Evolutionary conservation across 805 yeast species (phyloP).

Genomic region (Teunomyces lycoperdinae): DNA sequence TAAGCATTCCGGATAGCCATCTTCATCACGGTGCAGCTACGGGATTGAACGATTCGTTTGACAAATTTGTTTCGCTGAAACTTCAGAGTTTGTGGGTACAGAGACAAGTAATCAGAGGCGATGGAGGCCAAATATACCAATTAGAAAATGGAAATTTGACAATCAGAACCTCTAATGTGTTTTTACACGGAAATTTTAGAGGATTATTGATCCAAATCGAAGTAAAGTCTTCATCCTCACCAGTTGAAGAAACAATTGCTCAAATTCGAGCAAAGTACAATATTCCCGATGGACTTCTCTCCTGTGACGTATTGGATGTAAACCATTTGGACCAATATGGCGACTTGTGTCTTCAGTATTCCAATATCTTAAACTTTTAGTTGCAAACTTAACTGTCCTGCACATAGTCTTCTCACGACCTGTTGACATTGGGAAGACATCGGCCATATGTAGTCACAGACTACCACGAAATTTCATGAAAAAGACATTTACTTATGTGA

Average conservation of each 20-base stretch:
- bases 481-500: no score
- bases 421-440: no score
- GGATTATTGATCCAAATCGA: slow-evolving; percentile 67
- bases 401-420: background rate
- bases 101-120: slow-evolving; percentile 70
- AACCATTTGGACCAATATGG: slow-evolving; percentile 29
- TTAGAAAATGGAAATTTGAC: slow-evolving; percentile 50
- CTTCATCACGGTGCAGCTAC: slow-evolving; percentile 52
- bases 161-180: slow-evolving; percentile 66
- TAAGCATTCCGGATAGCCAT: slow-evolving; percentile 35
- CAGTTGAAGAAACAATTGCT: slow-evolving; percentile 3
- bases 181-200: slow-evolving; percentile 70
- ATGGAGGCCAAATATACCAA: slow-evolving; percentile 67
- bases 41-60: slow-evolving; percentile 57
- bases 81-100: slow-evolving; percentile 68
- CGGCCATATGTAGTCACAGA: no score
- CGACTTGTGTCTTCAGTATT: slow-evolving; percentile 41
- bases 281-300: slow-evolving; percentile 39
- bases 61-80: slow-evolving; percentile 51
- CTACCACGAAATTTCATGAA: no score
- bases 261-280: slow-evolving; percentile 29
- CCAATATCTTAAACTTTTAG: slow-evolving; percentile 39
- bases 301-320: slow-evolving; percentile 29
- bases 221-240: slow-evolving; percentile 11
- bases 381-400: background rate